These are phyloP conservation scores for Raffaelea ambrosiae DNA, from an alignment of 2,329 filamentous ascomycete species.

Conservation along the genomic window DNA sequence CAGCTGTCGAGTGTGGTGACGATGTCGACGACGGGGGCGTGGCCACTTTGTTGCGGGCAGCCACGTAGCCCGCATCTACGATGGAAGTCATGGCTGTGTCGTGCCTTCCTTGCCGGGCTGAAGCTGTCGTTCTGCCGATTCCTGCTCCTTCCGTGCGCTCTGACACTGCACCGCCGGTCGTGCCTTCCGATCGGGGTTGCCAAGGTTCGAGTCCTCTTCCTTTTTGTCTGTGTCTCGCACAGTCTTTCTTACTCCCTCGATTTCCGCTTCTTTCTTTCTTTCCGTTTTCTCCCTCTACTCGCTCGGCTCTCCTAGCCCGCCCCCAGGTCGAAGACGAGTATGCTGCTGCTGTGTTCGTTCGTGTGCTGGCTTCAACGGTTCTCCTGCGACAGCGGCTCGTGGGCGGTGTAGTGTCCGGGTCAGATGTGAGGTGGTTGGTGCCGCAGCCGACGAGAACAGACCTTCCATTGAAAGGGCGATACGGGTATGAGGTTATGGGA, in stretches of 20 bases:
- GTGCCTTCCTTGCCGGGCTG: neutral
- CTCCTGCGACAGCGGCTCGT: neutral
- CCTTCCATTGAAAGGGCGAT: too few species aligned
- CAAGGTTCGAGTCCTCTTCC: too few species aligned
- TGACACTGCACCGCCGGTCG: neutral
- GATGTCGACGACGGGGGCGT: too few species aligned
- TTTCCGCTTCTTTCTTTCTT: neutral
- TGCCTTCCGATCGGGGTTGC: neutral
- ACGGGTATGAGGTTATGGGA: too few species aligned
- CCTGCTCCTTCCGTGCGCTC: neutral
- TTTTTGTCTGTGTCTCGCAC: too few species aligned
- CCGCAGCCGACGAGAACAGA: too few species aligned
- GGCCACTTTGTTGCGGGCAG: too few species aligned
- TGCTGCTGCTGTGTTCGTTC: neutral
- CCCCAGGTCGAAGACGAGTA: neutral
- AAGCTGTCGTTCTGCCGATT: neutral
- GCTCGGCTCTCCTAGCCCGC: neutral
- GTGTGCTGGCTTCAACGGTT: neutral
- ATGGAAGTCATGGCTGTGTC: conserved; percentile 3
- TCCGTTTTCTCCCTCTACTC: neutral
- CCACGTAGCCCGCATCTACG: neutral
- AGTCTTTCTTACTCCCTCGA: too few species aligned
- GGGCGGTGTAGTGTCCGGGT: too few species aligned
- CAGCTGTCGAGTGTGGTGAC: too few species aligned
- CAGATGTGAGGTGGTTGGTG: too few species aligned